These are phyloP conservation scores for Pyricularia pennisetigena DNA, from an alignment of 2,329 filamentous ascomycete genomes.

Conservation along the genomic window DNA sequence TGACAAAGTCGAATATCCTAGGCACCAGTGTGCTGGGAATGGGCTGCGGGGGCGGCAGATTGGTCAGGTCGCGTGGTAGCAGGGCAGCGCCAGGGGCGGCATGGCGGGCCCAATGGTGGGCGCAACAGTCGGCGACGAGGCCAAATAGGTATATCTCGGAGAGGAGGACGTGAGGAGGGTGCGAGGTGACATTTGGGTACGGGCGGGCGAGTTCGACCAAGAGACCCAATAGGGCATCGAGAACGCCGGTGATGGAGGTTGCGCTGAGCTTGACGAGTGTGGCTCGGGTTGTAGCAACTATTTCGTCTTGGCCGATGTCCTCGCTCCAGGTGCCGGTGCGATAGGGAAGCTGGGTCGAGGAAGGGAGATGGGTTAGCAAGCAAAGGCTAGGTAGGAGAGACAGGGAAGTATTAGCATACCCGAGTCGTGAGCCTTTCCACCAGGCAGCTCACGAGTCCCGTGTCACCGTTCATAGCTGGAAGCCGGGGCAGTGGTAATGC, in stretches of 20 bases:
- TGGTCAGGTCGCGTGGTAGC: slow-evolving; percentile 12
- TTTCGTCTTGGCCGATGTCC: slow-evolving; percentile 49
- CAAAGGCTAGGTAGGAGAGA: background rate
- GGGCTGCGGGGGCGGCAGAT: slow-evolving; percentile 22
- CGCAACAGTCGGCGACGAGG: slow-evolving; percentile 55
- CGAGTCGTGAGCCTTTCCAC: slow-evolving; percentile 53
- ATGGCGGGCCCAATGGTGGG: slow-evolving; percentile 40
- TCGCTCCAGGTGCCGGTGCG: slow-evolving; percentile 47
- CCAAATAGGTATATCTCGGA: slow-evolving; percentile 57
- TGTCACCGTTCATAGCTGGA: slow-evolving; percentile 44
- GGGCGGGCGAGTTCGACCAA: slow-evolving; percentile 49
- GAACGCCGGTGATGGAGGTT: slow-evolving; percentile 39
- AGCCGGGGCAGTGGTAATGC: background rate
- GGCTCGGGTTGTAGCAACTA: slow-evolving; percentile 49
- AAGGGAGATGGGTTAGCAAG: background rate
- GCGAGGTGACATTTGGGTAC: slow-evolving; percentile 38
- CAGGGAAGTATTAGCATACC: slow-evolving; percentile 27
- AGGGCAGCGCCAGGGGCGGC: slow-evolving; percentile 6
- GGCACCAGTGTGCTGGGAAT: slow-evolving; percentile 41
- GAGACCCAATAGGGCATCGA: slow-evolving; percentile 46
- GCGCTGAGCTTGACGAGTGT: slow-evolving; percentile 52
- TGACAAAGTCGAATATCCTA: slow-evolving; percentile 45
- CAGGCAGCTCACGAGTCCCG: slow-evolving; percentile 49
- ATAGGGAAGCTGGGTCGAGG: slow-evolving; percentile 44
- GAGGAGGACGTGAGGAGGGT: slow-evolving; percentile 49